phyloP scores from a whole-genome alignment of 2,329 filamentous ascomycete genomes.

The Arthrobotrys megalospora region DNA sequence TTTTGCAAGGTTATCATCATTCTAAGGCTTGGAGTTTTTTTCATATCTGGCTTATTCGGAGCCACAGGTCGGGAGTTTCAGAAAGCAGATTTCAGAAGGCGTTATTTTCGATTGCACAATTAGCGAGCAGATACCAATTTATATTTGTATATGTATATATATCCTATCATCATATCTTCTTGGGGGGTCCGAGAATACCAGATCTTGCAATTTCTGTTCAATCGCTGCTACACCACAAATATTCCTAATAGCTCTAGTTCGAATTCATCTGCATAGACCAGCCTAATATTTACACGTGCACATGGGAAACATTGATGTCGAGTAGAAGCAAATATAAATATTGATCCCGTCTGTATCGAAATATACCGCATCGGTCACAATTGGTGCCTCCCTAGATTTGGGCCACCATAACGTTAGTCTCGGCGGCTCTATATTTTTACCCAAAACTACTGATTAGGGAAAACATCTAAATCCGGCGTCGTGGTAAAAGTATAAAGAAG shows the following conservation, averaged over 20 bases:
- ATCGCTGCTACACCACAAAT: not conserved
- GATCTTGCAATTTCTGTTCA: not conserved
- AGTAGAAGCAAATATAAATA: no score
- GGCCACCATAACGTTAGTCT: constrained; percentile 14
- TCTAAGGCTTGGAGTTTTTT: not conserved
- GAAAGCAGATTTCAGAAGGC: constrained; percentile 1
- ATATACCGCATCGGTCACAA: not conserved
- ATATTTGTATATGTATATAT: constrained; percentile 2
- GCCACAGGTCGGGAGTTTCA: not conserved
- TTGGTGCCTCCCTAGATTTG: not conserved
- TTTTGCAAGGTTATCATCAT: not conserved
- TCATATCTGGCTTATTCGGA: not conserved
- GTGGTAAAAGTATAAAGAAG: constrained; percentile 7
- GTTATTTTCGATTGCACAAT: constrained; percentile 8
- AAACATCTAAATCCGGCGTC: constrained; percentile 37
- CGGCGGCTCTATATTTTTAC: constrained; percentile 20
- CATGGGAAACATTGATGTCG: no score
- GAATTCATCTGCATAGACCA: no score
- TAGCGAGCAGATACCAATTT: constrained; percentile 27
- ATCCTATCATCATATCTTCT: not conserved
- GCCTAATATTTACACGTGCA: no score
- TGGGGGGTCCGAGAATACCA: not conserved
- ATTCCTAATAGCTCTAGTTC: not conserved
- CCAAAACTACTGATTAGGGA: constrained; percentile 22
- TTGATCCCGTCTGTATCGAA: no score